Conservation (phyloP, 805 yeast genomes). For the Candida tammaniensis region DNA sequence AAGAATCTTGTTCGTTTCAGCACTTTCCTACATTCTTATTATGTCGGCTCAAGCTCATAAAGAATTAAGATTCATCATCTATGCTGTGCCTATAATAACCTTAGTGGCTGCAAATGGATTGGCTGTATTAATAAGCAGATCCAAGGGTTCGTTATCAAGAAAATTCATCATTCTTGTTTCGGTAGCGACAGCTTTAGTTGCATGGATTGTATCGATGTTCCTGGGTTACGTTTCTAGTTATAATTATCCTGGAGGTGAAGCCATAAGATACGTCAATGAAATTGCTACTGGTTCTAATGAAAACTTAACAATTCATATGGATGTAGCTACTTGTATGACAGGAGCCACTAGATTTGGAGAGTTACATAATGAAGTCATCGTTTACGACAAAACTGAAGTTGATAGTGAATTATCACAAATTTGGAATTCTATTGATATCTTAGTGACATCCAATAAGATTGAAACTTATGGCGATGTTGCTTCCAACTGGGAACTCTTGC, state of each 20-base stretch:
- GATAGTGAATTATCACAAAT: slow-evolving; percentile 24
- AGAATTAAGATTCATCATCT: slow-evolving; percentile 89
- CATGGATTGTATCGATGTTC: slow-evolving; percentile 39
- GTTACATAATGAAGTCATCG: slow-evolving; percentile 31
- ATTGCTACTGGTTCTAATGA: neutral
- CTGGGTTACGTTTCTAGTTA: slow-evolving; percentile 63
- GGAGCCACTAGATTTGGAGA: slow-evolving; percentile 80
- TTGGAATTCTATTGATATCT: slow-evolving; percentile 26
- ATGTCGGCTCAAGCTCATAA: slow-evolving; percentile 88
- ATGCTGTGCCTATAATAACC: slow-evolving; percentile 67
- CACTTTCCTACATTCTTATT: slow-evolving; percentile 52
- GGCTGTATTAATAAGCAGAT: slow-evolving; percentile 20
- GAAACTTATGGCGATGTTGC: slow-evolving; percentile 9
- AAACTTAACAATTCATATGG: slow-evolving; percentile 57
- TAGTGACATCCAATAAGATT: slow-evolving; percentile 20
- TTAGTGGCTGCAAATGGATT: slow-evolving; percentile 64
- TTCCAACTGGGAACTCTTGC: slow-evolving; percentile 22
- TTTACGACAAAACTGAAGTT: slow-evolving; percentile 80
- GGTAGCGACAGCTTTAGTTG: slow-evolving; percentile 25
- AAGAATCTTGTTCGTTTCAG: slow-evolving; percentile 48
- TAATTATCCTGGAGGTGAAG: slow-evolving; percentile 91
- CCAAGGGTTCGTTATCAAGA: slow-evolving; percentile 3
- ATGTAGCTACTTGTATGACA: slow-evolving; percentile 80
- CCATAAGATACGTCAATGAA: slow-evolving; percentile 35
- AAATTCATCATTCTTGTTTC: slow-evolving; percentile 14